Percentiles rank a stretch among this genome's conserved stretches.
phyloP scores from a whole-genome alignment of 257 asterid genomes.

The Capsicum chinense region DNA sequence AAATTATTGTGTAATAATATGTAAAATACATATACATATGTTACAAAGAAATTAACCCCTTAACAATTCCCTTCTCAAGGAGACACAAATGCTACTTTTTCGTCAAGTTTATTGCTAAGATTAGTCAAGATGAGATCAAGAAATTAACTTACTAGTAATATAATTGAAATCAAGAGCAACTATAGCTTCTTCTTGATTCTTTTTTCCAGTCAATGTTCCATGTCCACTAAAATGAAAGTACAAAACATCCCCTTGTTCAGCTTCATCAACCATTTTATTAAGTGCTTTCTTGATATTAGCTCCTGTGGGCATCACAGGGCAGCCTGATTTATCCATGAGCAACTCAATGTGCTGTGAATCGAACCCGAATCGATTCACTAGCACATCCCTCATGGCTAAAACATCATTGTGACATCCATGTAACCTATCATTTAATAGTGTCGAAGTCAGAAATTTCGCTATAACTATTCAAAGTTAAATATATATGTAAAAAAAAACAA shows the following conservation, averaged over 20 bases:
- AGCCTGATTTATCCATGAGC: conserved; percentile 62
- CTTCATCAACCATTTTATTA: conserved; percentile 56
- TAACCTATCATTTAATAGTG: conserved; percentile 40
- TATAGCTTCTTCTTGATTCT: conserved; percentile 67
- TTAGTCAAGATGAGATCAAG: not conserved
- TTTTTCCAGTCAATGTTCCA: conserved; percentile 52
- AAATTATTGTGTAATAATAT: not conserved
- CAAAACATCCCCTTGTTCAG: conserved; percentile 59
- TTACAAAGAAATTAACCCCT: too few species aligned
- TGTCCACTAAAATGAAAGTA: conserved; percentile 85
- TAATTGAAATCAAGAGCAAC: conserved; percentile 81
- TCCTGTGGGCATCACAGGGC: conserved; percentile 64
- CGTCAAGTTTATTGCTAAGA: not conserved
- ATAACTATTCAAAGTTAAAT: not conserved
- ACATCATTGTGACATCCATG: conserved; percentile 84
- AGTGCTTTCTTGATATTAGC: conserved; percentile 72
- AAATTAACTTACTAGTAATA: conserved; percentile 63
- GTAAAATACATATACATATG: not conserved
- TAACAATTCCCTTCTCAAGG: too few species aligned
- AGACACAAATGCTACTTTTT: not conserved
- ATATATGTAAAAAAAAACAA: not conserved
- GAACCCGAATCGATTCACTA: conserved; percentile 59
- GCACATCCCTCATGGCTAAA: conserved; percentile 58
- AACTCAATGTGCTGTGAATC: conserved; percentile 45
- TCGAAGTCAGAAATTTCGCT: not conserved